Percentiles rank a stretch among this genome's conserved stretches.
These are phyloP conservation scores for Chlamydomonas sp. DNA, from an alignment of 139 green algal genomes.

Conservation along the genomic window DNA sequence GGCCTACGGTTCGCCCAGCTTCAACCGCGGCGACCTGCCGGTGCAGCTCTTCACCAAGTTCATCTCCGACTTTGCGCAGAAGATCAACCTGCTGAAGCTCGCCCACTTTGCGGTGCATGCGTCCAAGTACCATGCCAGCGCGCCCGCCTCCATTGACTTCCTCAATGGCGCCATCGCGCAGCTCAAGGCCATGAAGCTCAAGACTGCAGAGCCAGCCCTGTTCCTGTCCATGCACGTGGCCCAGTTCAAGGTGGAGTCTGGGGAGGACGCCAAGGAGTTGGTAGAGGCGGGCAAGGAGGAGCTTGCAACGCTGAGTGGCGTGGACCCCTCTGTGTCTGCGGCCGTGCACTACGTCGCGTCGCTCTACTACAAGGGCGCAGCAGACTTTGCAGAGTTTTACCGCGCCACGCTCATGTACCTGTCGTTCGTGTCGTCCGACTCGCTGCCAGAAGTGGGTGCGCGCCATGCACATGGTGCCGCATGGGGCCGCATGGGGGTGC, in stretches of 20 bases:
- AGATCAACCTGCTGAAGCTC: conserved; percentile 90
- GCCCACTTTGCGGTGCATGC: conserved; percentile 73
- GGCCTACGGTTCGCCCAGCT: conserved; percentile 30
- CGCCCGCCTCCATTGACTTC: conserved; percentile 42
- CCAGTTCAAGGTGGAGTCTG: conserved; percentile 56
- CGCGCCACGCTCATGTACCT: conserved; percentile 70
- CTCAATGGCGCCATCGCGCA: conserved; percentile 52
- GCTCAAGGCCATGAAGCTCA: conserved; percentile 65
- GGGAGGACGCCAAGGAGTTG: conserved; percentile 41
- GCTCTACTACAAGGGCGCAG: conserved; percentile 70
- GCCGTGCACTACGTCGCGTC: conserved; percentile 76
- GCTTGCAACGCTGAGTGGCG: conserved; percentile 50
- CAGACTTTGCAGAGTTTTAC: conserved; percentile 91
- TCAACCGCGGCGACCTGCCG: conserved; percentile 48
- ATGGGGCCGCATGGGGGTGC: no score
- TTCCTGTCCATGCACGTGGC: conserved; percentile 89
- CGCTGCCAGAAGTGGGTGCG: conserved; percentile 40
- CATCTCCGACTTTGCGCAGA: conserved; percentile 81
- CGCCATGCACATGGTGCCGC: no score
- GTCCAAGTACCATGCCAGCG: conserved; percentile 43
- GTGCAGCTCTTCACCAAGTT: conserved; percentile 84
- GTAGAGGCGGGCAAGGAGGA: conserved; percentile 68
- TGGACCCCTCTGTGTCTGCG: conserved; percentile 83
- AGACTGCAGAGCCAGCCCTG: conserved; percentile 70
- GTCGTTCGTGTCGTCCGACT: conserved; percentile 78